Percentiles rank a stretch among this genome's conserved stretches.
Evolutionary conservation across 2,329 filamentous ascomycete genomes (phyloP).

Genomic region (Trichoderma koningii): DNA sequence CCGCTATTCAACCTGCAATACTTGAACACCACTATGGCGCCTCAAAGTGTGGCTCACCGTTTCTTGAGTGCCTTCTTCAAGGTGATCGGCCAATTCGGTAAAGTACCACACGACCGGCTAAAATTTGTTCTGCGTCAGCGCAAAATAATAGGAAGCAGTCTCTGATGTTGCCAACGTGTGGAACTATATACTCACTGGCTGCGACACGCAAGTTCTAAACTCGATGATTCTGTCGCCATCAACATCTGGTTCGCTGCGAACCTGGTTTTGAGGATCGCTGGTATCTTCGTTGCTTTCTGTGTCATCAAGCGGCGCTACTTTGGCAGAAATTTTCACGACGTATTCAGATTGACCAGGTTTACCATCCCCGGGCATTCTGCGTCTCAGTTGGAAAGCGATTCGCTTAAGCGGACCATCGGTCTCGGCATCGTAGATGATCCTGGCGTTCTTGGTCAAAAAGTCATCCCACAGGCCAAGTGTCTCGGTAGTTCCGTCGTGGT

Average conservation of each 20-base stretch:
- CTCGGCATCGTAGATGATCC: not conserved
- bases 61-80: not conserved
- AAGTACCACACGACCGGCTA: not conserved
- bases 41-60: not conserved
- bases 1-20: not conserved
- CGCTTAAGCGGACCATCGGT: not conserved
- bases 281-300: no score
- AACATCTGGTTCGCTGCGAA: no score
- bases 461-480: not conserved
- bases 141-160: not conserved
- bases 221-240: not conserved
- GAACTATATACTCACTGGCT: no score
- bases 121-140: not conserved
- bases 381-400: not conserved
- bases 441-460: not conserved
- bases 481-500: not conserved
- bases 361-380: not conserved
- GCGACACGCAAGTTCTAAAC: no score
- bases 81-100: not conserved
- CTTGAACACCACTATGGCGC: not conserved
- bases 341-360: not conserved
- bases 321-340: not conserved
- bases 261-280: not conserved
- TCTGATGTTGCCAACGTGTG: no score
- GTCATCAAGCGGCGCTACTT: not conserved